These are phyloP conservation scores for Dicorynia guianensis DNA, from an alignment of 306 rosid species.

Conservation along the genomic window DNA sequence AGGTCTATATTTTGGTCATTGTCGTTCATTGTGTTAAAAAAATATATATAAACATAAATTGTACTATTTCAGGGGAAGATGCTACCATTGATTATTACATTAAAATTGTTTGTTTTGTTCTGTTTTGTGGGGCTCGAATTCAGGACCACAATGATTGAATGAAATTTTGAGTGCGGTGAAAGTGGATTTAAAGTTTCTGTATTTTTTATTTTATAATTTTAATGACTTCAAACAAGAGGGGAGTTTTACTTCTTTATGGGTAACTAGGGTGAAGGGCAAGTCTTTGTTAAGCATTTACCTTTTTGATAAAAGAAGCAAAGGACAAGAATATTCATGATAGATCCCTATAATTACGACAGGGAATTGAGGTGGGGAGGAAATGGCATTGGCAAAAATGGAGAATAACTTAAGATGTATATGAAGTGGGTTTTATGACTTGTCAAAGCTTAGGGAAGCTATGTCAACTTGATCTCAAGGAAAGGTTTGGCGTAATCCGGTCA, in stretches of 20 bases:
- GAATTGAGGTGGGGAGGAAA: conserved; percentile 29
- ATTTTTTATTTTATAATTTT: too few species aligned
- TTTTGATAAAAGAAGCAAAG: neutral
- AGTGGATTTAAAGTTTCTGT: too few species aligned
- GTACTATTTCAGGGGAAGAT: too few species aligned
- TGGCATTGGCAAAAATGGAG: conserved; percentile 23
- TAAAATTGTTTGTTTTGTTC: too few species aligned
- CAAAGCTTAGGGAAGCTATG: conserved; percentile 36
- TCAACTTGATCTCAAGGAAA: conserved; percentile 22
- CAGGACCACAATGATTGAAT: neutral
- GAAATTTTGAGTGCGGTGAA: neutral
- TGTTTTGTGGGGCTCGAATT: too few species aligned
- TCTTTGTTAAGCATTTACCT: conserved; percentile 4
- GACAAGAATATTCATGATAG: too few species aligned
- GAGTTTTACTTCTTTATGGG: neutral
- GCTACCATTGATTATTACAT: too few species aligned
- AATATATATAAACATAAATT: too few species aligned
- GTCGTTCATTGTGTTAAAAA: too few species aligned
- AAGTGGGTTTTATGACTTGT: conserved; percentile 26
- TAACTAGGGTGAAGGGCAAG: neutral
- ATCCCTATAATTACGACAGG: conserved; percentile 11
- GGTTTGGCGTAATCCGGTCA: conserved; percentile 38
- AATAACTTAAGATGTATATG: conserved; percentile 37
- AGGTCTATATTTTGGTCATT: too few species aligned
- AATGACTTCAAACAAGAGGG: too few species aligned